These are phyloP conservation scores for Leccinum pallidistipes DNA, from an alignment of 1,284 basidiomycete species.

Conservation along the genomic window DNA sequence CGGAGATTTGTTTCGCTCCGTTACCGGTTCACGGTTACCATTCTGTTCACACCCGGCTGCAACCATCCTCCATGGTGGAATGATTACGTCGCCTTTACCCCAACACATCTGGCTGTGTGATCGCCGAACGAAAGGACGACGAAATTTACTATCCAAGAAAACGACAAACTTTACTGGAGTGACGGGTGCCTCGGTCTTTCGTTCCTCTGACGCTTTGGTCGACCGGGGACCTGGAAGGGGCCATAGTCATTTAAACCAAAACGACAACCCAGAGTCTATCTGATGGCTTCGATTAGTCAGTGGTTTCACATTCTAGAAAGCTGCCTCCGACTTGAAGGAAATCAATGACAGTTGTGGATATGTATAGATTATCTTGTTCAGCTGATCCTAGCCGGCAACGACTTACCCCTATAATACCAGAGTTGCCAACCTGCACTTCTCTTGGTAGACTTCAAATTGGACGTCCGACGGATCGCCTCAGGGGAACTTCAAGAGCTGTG, in stretches of 20 bases:
- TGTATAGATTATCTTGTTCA: background rate
- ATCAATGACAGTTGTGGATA: background rate
- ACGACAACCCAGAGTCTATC: background rate
- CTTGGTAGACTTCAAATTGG: background rate
- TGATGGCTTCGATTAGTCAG: background rate
- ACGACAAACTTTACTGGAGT: background rate
- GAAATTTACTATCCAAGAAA: background rate
- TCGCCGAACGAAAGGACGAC: background rate
- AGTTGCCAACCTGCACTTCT: background rate
- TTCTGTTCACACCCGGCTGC: background rate
- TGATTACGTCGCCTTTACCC: background rate
- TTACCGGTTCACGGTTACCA: background rate
- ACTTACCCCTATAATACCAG: background rate
- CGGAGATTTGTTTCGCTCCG: background rate
- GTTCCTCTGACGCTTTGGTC: conserved; percentile 3
- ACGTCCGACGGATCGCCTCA: background rate
- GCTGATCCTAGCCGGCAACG: background rate
- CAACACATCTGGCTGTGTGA: conserved; percentile 3
- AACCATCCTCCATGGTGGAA: background rate
- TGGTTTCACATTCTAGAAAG: background rate
- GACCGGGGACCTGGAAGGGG: conserved; percentile 5
- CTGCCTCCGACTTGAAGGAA: background rate
- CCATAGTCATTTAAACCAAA: conserved; percentile 7
- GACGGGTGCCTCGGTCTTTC: background rate
- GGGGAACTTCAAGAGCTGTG: background rate